phyloP scores from a whole-genome alignment of 2,329 filamentous ascomycete species.

The Epichloe gansuensis region DNA sequence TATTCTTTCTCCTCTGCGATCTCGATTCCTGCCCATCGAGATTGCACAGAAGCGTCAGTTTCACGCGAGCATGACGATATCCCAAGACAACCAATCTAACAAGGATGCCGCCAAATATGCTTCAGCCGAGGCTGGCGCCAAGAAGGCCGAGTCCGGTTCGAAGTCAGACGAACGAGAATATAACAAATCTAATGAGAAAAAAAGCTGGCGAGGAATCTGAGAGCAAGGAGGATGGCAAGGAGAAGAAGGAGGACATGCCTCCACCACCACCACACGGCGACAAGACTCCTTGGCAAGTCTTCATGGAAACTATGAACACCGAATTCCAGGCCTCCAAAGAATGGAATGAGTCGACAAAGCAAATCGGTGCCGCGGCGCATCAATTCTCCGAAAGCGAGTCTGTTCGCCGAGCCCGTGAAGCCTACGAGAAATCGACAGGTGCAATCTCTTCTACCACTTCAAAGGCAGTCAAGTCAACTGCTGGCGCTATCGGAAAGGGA shows the following conservation, averaged over 20 bases:
- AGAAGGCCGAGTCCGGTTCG: conserved; percentile 24
- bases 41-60: conserved; percentile 19
- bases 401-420: conserved; percentile 72
- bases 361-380: conserved; percentile 76
- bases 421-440: conserved; percentile 76
- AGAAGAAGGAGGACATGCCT: conserved; percentile 57
- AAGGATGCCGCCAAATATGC: conserved; percentile 10
- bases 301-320: conserved; percentile 85
- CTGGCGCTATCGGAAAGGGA: conserved; percentile 75
- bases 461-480: conserved; percentile 74
- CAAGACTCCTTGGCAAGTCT: conserved; percentile 98
- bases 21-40: conserved; percentile 29
- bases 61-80: conserved; percentile 19
- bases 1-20: conserved; percentile 29
- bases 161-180: conserved; percentile 31
- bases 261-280: conserved; percentile 94
- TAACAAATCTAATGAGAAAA: conserved; percentile 28
- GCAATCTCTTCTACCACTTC: conserved; percentile 69
- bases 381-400: conserved; percentile 89
- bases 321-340: conserved; percentile 97
- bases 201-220: conserved; percentile 34
- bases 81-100: conserved; percentile 24
- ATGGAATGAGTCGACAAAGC: conserved; percentile 98
- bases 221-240: conserved; percentile 37
- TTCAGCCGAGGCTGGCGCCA: conserved; percentile 15